A percentile compares a stretch with the other conserved stretches of the same genome.
Conservation (phyloP, 129 eudicot genomes). For the Arctium lappa region DNA sequence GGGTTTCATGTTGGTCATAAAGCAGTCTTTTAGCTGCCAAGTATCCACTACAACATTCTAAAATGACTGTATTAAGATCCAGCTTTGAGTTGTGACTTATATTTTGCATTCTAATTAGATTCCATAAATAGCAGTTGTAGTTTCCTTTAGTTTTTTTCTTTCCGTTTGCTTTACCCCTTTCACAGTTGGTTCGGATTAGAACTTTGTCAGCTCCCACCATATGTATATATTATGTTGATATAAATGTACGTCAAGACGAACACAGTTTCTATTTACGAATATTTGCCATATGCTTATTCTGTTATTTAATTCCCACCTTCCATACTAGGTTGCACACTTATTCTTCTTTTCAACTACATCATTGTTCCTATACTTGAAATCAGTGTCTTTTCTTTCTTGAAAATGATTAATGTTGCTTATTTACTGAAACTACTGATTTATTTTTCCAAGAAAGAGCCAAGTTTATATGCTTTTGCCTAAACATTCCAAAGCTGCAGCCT, state of each 20-base stretch:
- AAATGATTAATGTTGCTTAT: not conserved
- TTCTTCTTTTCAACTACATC: not conserved
- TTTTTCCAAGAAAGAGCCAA: conserved; percentile 1
- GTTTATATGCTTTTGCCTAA: not conserved
- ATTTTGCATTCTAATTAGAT: not conserved
- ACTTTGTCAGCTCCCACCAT: conserved; percentile 5
- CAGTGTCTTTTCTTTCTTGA: not conserved
- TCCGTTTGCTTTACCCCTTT: not conserved
- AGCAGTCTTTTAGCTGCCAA: not conserved
- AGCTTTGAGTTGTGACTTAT: not conserved
- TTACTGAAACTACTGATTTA: not conserved
- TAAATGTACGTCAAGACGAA: not conserved
- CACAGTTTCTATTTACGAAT: not conserved
- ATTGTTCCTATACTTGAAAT: not conserved
- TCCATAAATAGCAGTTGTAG: not conserved
- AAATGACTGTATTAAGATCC: not conserved
- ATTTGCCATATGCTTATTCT: not conserved
- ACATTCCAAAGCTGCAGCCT: not conserved
- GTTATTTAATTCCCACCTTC: not conserved
- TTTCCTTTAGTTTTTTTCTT: not conserved
- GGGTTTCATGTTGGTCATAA: not conserved
- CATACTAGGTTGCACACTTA: not conserved
- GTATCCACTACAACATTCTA: not conserved
- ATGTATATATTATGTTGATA: not conserved
- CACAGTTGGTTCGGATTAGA: conserved; percentile 2